phyloP scores from a whole-genome alignment of 352 stramenopile genomes.

The Pseudoperonospora humuli region DNA sequence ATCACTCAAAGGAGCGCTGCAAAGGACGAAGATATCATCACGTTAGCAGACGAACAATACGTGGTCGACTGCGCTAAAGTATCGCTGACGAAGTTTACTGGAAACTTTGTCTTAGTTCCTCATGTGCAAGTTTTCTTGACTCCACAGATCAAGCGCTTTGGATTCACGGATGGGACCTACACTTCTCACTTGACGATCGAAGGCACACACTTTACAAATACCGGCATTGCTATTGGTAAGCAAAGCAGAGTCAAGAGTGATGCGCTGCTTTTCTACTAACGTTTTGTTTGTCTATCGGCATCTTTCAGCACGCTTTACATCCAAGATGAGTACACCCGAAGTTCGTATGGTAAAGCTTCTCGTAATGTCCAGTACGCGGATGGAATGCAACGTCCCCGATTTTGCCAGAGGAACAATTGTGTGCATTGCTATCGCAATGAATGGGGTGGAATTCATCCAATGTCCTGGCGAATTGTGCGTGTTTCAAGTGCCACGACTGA shows the following conservation, averaged over 20 bases:
- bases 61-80: slow-evolving; percentile 17
- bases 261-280: background rate
- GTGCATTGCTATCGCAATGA: slow-evolving; percentile 45
- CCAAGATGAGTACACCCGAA: slow-evolving; percentile 24
- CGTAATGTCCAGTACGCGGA: slow-evolving; percentile 34
- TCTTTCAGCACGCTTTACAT: slow-evolving; percentile 34
- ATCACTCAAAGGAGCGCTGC: slow-evolving; percentile 1
- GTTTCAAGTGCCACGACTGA: slow-evolving; percentile 53
- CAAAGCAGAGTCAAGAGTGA: background rate
- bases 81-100: background rate
- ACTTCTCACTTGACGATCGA: slow-evolving; percentile 50
- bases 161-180: slow-evolving; percentile 50
- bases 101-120: slow-evolving; percentile 18
- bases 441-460: slow-evolving; percentile 53
- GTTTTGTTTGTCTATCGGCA: slow-evolving; percentile 2
- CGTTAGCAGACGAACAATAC: slow-evolving; percentile 16
- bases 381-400: slow-evolving; percentile 55
- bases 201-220: slow-evolving; percentile 46
- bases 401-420: slow-evolving; percentile 48
- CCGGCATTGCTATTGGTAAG: slow-evolving; percentile 41
- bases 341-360: slow-evolving; percentile 27
- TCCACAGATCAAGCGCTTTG: slow-evolving; percentile 34
- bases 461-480: slow-evolving; percentile 42
- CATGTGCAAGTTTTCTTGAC: slow-evolving; percentile 41
- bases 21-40: slow-evolving; percentile 4